These are phyloP conservation scores for Ceratobasidium sp. DNA, from an alignment of 1,284 basidiomycete species.

Conservation along the genomic window DNA sequence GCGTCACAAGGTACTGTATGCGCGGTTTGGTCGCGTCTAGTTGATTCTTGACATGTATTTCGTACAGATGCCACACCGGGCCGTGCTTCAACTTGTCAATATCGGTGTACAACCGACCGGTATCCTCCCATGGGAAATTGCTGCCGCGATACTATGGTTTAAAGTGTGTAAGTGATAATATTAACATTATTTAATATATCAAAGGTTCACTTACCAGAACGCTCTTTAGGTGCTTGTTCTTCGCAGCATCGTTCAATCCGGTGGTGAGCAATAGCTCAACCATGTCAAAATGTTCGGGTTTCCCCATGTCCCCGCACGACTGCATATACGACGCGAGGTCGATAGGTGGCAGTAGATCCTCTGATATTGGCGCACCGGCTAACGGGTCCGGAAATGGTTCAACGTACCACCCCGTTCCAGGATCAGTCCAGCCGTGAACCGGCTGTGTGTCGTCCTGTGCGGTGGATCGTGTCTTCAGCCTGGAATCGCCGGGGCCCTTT, in stretches of 20 bases:
- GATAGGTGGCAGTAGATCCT: neutral
- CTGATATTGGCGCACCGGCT: neutral
- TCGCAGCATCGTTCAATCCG: neutral
- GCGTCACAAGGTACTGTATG: neutral
- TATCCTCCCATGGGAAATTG: neutral
- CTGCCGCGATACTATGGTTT: neutral
- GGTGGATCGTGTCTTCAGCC: neutral
- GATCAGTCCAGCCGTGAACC: too few relatives aligned
- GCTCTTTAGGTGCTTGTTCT: slow-evolving; percentile 7
- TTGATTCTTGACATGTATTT: neutral
- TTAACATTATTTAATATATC: too few relatives aligned
- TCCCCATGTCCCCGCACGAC: neutral
- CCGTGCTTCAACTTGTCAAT: slow-evolving; percentile 5
- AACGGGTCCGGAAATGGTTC: neutral
- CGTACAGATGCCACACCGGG: neutral
- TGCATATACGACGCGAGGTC: neutral
- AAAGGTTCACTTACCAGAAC: neutral
- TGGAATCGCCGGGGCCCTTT: neutral
- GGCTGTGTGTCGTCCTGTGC: too few relatives aligned
- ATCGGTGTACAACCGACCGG: neutral
- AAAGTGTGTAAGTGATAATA: neutral
- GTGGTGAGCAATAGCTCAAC: slow-evolving; percentile 20
- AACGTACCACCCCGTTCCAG: neutral
- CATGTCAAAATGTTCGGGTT: neutral
- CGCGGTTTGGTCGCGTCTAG: too few relatives aligned